A percentile compares a stretch with the other conserved stretches of the same genome.
phyloP scores from a whole-genome alignment of 106 monocot species.

The Agapanthus africanus region DNA sequence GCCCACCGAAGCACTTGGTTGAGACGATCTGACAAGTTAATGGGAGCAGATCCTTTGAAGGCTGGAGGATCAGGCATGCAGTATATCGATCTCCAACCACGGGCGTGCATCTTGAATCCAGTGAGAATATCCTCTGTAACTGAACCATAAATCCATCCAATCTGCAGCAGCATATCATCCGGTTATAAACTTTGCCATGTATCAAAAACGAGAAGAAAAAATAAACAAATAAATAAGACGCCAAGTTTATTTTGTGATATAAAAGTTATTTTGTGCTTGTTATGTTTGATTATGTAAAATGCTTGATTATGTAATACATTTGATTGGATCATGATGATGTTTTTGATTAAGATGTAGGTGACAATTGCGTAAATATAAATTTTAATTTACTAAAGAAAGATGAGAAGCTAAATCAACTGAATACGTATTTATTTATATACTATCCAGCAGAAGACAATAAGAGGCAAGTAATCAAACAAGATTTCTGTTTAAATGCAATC shows the following conservation, averaged over 20 bases:
- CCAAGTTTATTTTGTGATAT: not conserved
- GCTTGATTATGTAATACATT: not conserved
- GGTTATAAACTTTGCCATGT: not conserved
- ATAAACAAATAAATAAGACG: not conserved
- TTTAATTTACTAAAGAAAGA: not conserved
- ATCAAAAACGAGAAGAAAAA: not conserved
- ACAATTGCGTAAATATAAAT: not conserved
- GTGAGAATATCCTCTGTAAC: slow-evolving; percentile 45
- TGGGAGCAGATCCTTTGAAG: slow-evolving; percentile 44
- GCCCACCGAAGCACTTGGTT: slow-evolving; percentile 49
- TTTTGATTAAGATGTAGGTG: not conserved
- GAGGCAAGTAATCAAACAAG: not conserved
- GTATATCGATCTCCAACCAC: slow-evolving; percentile 43
- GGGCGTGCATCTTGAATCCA: slow-evolving; percentile 52
- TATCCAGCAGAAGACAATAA: not conserved
- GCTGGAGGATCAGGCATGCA: slow-evolving; percentile 44
- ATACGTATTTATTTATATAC: not conserved
- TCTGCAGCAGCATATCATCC: slow-evolving; percentile 7
- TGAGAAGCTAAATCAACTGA: not conserved
- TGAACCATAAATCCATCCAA: slow-evolving; percentile 22
- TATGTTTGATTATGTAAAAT: not conserved
- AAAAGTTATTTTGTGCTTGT: not conserved
- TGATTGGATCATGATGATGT: not conserved
- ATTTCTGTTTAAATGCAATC: not conserved
- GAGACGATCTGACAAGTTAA: slow-evolving; percentile 44